phyloP scores from a whole-genome alignment of 139 green algal genomes.

The Coelastrella sp. region DNA sequence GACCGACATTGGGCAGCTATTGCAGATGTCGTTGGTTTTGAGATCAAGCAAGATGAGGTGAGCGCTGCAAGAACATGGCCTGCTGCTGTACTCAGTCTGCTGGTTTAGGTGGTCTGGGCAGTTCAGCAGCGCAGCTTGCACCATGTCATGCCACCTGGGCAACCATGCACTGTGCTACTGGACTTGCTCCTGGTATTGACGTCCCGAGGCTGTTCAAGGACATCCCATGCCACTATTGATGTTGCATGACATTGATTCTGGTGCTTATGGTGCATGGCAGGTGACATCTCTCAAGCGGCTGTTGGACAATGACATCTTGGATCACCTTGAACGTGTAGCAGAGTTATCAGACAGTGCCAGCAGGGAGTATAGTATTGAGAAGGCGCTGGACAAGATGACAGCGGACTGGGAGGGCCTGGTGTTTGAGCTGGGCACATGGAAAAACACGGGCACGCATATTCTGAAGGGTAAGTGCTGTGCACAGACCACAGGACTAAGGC shows the following conservation, averaged over 20 bases:
- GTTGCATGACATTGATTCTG: no score
- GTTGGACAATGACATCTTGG: constrained; percentile 74
- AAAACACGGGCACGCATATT: constrained; percentile 76
- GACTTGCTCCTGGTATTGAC: no score
- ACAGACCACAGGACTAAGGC: no score
- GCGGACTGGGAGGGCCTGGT: constrained; percentile 67
- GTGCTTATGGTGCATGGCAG: not conserved
- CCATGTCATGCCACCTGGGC: no score
- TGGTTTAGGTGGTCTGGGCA: no score
- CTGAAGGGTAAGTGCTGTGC: constrained; percentile 69
- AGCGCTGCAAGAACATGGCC: not conserved
- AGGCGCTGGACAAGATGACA: constrained; percentile 68
- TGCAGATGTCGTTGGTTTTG: constrained; percentile 76
- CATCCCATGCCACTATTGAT: no score
- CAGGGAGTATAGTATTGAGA: constrained; percentile 61
- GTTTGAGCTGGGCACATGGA: constrained; percentile 78
- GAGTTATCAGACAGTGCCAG: constrained; percentile 50
- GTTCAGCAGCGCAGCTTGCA: no score
- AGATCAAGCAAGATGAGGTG: constrained; percentile 76
- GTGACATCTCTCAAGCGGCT: constrained; percentile 70
- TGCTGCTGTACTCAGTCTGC: no score
- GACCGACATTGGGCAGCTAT: constrained; percentile 81
- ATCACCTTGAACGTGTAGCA: constrained; percentile 53
- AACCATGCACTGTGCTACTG: no score
- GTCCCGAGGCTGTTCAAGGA: no score